Conservation (phyloP, 257 asterid genomes). For the Ballota nigra region DNA sequence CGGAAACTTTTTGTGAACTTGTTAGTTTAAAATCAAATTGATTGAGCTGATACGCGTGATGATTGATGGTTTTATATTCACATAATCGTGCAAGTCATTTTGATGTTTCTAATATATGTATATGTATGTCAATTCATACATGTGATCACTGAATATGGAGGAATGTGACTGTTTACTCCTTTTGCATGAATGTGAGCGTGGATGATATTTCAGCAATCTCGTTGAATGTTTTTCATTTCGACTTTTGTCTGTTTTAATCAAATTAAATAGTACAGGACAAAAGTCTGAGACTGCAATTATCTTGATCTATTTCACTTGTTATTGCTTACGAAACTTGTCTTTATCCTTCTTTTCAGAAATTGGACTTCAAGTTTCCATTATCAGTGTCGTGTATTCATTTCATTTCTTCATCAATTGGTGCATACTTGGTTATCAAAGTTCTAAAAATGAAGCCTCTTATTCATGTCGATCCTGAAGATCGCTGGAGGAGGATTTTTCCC, state of each 20-base stretch:
- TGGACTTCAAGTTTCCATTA: slow-evolving; percentile 67
- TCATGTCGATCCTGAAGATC: slow-evolving; percentile 60
- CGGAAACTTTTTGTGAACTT: not conserved
- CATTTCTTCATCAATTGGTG: slow-evolving; percentile 63
- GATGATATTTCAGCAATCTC: slow-evolving; percentile 5
- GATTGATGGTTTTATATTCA: not conserved
- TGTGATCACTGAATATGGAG: not conserved
- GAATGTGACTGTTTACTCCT: not conserved
- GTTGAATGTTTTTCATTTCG: not conserved
- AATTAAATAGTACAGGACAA: not conserved
- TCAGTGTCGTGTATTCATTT: slow-evolving; percentile 69
- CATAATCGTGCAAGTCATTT: not conserved
- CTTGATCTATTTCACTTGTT: slow-evolving; percentile 8
- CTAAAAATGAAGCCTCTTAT: slow-evolving; percentile 76
- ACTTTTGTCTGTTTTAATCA: not conserved
- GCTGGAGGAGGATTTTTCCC: slow-evolving; percentile 78
- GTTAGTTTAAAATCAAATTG: not conserved
- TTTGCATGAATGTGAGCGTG: not conserved
- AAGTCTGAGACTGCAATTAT: not conserved
- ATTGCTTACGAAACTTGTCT: slow-evolving; percentile 7
- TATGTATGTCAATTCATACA: not conserved
- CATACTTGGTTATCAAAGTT: slow-evolving; percentile 59
- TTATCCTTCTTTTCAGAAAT: slow-evolving; percentile 36
- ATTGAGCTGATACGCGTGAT: not conserved
- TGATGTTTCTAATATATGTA: not conserved